phyloP scores from a whole-genome alignment of 306 rosid species.

The Trifolium pratense region DNA sequence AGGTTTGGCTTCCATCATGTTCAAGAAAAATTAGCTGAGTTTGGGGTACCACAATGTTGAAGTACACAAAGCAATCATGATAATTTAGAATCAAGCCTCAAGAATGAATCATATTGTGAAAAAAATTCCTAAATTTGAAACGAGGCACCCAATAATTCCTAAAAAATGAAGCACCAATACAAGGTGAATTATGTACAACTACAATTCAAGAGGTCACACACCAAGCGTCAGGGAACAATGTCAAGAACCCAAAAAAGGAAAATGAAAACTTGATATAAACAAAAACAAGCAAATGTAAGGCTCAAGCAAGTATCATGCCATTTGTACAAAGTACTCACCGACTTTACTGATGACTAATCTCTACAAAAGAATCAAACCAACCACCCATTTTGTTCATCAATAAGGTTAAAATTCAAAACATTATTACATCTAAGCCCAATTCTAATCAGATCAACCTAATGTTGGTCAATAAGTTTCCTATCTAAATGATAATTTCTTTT shows the following conservation, averaged over 20 bases:
- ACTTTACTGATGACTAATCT: not conserved
- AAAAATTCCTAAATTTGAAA: not conserved
- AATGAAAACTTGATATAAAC: not conserved
- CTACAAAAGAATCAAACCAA: not conserved
- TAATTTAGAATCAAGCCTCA: constrained; percentile 14
- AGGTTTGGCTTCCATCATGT: not conserved
- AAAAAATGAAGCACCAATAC: not conserved
- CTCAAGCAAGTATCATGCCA: not conserved
- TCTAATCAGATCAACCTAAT: not conserved
- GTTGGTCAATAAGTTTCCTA: not conserved
- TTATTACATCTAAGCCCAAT: not conserved
- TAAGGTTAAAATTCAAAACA: not conserved
- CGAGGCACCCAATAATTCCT: not conserved
- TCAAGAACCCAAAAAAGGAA: not conserved
- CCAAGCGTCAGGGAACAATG: not conserved
- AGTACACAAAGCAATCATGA: not conserved
- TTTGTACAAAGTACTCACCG: not conserved
- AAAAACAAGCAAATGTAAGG: not conserved
- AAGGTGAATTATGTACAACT: not conserved
- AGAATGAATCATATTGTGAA: not conserved
- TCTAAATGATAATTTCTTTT: not conserved
- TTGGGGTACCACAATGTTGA: not conserved
- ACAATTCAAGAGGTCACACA: constrained; percentile 11
- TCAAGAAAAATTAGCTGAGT: constrained; percentile 3
- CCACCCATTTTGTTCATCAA: not conserved